A percentile compares a stretch with the other conserved stretches of the same genome.
phyloP scores from a whole-genome alignment of 2,329 filamentous ascomycete genomes.

The Apiospora phragmitis region DNA sequence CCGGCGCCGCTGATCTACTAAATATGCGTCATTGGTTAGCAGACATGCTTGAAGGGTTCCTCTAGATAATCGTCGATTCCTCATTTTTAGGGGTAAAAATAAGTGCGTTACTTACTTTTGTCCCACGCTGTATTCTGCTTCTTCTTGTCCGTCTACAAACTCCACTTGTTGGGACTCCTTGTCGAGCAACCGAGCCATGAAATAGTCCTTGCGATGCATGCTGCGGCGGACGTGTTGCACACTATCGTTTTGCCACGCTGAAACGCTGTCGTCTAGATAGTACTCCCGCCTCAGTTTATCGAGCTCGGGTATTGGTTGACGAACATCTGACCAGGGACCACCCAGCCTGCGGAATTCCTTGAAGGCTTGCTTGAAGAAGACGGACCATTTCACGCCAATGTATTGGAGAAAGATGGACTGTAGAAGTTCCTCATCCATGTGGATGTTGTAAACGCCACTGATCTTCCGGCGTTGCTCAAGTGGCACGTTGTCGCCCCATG shows the following conservation, averaged over 20 bases:
- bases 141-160: constrained; percentile 37
- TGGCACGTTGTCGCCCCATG: constrained; percentile 44
- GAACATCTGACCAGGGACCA: constrained; percentile 35
- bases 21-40: not conserved
- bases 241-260: constrained; percentile 10
- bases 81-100: not conserved
- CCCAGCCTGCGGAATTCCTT: constrained; percentile 28
- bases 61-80: not conserved
- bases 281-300: constrained; percentile 34
- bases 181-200: constrained; percentile 44
- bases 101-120: not conserved
- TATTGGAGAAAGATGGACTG: constrained; percentile 53
- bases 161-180: constrained; percentile 25
- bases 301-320: constrained; percentile 8
- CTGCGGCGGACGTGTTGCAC: constrained; percentile 32
- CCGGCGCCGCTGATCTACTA: not conserved
- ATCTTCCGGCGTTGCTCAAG: constrained; percentile 49
- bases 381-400: constrained; percentile 48
- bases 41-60: not conserved
- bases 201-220: constrained; percentile 41
- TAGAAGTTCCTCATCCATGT: constrained; percentile 53
- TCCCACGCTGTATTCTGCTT: constrained; percentile 24
- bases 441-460: constrained; percentile 48
- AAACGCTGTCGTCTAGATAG: constrained; percentile 34
- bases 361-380: constrained; percentile 42